Evolutionary conservation across 1,139 yeast genomes (phyloP), one percentile per base, ranked within the genome.

Genomic region (Yamadazyma songkhlaensis): DNA sequence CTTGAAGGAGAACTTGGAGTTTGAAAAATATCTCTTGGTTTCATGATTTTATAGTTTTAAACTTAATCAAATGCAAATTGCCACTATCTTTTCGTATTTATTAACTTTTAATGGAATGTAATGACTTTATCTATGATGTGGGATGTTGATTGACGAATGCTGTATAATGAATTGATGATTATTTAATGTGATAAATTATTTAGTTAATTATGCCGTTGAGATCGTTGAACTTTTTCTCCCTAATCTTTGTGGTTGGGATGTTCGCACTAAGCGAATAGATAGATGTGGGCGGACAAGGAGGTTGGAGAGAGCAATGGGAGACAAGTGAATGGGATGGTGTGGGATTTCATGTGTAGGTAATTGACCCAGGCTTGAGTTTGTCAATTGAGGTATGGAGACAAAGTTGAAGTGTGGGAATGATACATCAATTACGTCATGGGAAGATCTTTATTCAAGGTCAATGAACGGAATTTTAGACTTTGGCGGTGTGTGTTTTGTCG

Each of bases 1-100:
- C 71, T 48, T 8, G 72, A 61, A 1, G 74, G 74, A 7, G 73
- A 67, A 30, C 58, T 45, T 2, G 74, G 74, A 1, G 74, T 67
- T 44, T 66, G 68, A 27, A 58, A 57, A 25, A 47, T 39, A 31
- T 50, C 43, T 34, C 42, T 45, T 29, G 42, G 37, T 20, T 41
- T 43, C 50, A 45, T 45, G 6, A 6, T 25, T 25, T 10, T 25
- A n/a, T 10, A 12, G 27, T 25, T 25, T 21, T 24, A 8, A 26
- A 26, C 11, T 26, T 14, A n/a, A 26, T 26, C 4, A 26, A 14
- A 12, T 14, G 9, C 29, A 6, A 12, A 25, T 12, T 25, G 27
- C 27, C 12, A 17, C 20, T 17, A 17, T 17, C 4, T 17, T 17
- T 17, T 17, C 6, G 6, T 17, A 17, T 17, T 17, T 4, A 17